phyloP scores from a whole-genome alignment of 345 rosid species.

The Kernera saxatilis region DNA sequence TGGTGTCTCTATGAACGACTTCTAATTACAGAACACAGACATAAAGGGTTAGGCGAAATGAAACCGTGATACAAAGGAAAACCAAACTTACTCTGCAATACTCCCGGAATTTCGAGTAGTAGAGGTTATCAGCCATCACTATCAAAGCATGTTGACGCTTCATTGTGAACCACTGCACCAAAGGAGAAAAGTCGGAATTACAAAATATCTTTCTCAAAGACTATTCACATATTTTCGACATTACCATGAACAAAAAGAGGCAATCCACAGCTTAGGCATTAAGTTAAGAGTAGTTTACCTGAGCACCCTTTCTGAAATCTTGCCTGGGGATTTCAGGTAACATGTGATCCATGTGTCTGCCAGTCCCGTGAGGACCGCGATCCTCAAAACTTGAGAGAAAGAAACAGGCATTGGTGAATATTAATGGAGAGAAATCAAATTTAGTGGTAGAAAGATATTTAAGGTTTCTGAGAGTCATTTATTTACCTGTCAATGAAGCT shows the following conservation, averaged over 20 bases:
- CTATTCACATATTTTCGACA: not conserved
- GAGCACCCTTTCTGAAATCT: conserved; percentile 98
- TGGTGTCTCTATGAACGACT: not conserved
- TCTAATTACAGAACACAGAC: not conserved
- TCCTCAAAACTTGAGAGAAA: conserved; percentile 71
- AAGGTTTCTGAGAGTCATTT: not conserved
- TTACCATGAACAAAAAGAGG: not conserved
- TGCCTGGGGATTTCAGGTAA: conserved; percentile 81
- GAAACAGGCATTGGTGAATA: not conserved
- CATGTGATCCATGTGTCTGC: conserved; percentile 96
- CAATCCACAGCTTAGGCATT: not conserved
- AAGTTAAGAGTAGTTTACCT: conserved; percentile 42
- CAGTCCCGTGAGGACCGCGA: conserved; percentile 97
- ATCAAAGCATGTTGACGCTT: conserved; percentile 96
- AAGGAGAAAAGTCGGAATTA: not conserved
- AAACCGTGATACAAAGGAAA: not conserved
- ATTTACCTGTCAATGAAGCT: conserved; percentile 91
- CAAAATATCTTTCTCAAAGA: not conserved
- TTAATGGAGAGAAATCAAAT: not conserved
- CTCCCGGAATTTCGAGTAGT: conserved; percentile 82
- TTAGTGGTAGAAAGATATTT: not conserved
- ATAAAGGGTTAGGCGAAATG: not conserved
- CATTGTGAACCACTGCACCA: conserved; percentile 96
- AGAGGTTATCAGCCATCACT: conserved; percentile 83
- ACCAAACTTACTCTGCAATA: conserved; percentile 69